A percentile compares a stretch with the other conserved stretches of the same genome.
These are phyloP conservation scores for Chlorella variabilis DNA, from an alignment of 163 green algal species.

Conservation along the genomic window DNA sequence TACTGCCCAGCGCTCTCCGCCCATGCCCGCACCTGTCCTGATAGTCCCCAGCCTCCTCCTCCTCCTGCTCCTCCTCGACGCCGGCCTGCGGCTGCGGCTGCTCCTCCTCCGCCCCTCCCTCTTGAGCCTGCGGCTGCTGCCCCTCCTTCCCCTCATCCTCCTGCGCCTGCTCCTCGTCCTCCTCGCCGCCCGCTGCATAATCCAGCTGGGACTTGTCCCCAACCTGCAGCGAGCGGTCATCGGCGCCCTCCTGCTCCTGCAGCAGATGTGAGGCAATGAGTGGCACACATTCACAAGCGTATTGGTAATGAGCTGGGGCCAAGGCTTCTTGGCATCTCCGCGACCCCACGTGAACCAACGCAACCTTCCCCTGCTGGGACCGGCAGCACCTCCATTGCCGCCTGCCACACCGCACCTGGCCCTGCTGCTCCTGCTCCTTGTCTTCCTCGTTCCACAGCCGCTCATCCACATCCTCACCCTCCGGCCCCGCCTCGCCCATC, in stretches of 20 bases:
- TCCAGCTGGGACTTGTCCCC: slow-evolving; percentile 87
- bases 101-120: slow-evolving; percentile 35
- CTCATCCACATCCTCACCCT: slow-evolving; percentile 92
- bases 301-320: no score
- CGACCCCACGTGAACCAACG: no score
- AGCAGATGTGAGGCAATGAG: not conserved
- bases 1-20: no score
- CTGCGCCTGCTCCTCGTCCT: slow-evolving; percentile 49
- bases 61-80: slow-evolving; percentile 48
- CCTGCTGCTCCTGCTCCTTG: slow-evolving; percentile 61
- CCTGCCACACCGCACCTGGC: no score
- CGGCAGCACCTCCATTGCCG: no score
- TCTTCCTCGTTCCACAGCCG: slow-evolving; percentile 91
- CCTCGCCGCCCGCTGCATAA: slow-evolving; percentile 66
- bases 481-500: slow-evolving; percentile 88
- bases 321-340: no score
- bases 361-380: no score
- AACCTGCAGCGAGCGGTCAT: slow-evolving; percentile 60
- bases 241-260: slow-evolving; percentile 46
- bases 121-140: slow-evolving; percentile 41
- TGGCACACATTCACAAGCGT: not conserved
- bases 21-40: slow-evolving; percentile 58
- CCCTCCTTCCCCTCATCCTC: slow-evolving; percentile 33
- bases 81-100: not conserved
- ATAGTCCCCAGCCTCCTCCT: slow-evolving; percentile 56